phyloP scores from a whole-genome alignment of 768 basidiomycete species.

The Calocybe cyanea region DNA sequence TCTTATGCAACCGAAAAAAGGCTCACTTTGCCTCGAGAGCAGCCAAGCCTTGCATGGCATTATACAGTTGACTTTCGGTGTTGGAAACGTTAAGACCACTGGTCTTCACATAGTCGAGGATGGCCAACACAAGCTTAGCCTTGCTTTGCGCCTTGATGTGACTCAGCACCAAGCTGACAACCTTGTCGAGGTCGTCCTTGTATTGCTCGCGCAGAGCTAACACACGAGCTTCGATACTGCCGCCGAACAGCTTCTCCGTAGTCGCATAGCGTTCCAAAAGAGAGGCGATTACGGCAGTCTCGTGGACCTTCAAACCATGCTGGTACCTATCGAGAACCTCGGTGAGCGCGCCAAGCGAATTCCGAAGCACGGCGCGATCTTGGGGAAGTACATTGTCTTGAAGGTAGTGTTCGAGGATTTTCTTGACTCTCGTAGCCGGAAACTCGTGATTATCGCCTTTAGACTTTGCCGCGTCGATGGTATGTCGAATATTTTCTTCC shows the following conservation, averaged over 20 bases:
- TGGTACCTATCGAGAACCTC: slow-evolving; percentile 78
- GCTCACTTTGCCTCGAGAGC: slow-evolving; percentile 84
- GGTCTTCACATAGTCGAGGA: slow-evolving; percentile 88
- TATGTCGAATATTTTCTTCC: slow-evolving; percentile 78
- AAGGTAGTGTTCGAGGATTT: slow-evolving; percentile 80
- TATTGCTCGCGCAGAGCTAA: slow-evolving; percentile 86
- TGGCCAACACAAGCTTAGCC: slow-evolving; percentile 77
- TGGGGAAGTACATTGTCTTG: slow-evolving; percentile 76
- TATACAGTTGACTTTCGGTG: slow-evolving; percentile 67
- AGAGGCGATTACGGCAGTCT: slow-evolving; percentile 70
- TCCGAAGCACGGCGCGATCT: slow-evolving; percentile 77
- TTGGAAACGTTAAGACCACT: slow-evolving; percentile 73
- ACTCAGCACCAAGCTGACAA: slow-evolving; percentile 81
- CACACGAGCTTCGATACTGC: slow-evolving; percentile 90
- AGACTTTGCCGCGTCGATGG: slow-evolving; percentile 70
- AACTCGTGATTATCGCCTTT: slow-evolving; percentile 82
- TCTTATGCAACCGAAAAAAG: background rate
- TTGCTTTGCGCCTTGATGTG: slow-evolving; percentile 96
- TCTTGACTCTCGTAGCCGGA: slow-evolving; percentile 83
- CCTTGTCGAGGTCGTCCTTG: slow-evolving; percentile 90
- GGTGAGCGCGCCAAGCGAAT: slow-evolving; percentile 64
- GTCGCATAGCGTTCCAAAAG: slow-evolving; percentile 77
- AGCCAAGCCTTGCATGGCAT: slow-evolving; percentile 78
- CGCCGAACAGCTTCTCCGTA: slow-evolving; percentile 91
- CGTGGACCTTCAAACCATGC: slow-evolving; percentile 83